A percentile compares a stretch with the other conserved stretches of the same genome.
These are phyloP conservation scores for Cruciata laevipes DNA, from an alignment of 257 asterid species.

Conservation along the genomic window DNA sequence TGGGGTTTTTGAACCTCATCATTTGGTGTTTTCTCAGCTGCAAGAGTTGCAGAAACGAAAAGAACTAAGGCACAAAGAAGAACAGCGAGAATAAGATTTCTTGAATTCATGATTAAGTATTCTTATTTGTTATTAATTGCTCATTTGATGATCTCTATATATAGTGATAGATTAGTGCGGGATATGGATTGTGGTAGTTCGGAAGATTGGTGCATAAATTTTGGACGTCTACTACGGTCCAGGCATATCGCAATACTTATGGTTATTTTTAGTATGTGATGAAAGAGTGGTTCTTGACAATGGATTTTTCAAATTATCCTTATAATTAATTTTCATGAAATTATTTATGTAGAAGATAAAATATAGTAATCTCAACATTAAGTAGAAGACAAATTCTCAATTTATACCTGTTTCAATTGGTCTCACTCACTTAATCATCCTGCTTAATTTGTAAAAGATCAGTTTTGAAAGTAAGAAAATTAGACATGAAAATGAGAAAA, in stretches of 20 bases:
- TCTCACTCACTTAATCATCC: too few species aligned
- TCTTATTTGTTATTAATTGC: background rate
- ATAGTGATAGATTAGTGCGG: background rate
- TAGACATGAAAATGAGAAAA: too few species aligned
- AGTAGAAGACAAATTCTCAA: too few species aligned
- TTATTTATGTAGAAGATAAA: too few species aligned
- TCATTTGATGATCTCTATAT: slow-evolving; percentile 1
- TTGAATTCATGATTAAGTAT: slow-evolving; percentile 7
- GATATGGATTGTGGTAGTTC: background rate
- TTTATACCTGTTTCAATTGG: too few species aligned
- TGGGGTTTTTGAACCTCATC: background rate
- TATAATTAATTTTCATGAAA: too few species aligned
- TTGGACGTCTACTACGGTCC: too few species aligned
- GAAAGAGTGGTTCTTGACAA: too few species aligned
- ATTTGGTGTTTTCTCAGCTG: slow-evolving; percentile 3
- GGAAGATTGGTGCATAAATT: background rate
- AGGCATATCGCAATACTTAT: too few species aligned
- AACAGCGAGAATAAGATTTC: slow-evolving; percentile 5
- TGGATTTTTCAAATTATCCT: background rate
- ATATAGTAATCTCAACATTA: too few species aligned
- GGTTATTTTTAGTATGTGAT: background rate
- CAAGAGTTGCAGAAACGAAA: slow-evolving; percentile 7
- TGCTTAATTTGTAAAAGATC: too few species aligned
- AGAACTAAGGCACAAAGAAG: background rate
- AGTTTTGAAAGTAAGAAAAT: too few species aligned